Base-by-base conservation (phyloP, 495 filamentous ascomycete genomes). In the Emericellopsis terricola region DNA sequence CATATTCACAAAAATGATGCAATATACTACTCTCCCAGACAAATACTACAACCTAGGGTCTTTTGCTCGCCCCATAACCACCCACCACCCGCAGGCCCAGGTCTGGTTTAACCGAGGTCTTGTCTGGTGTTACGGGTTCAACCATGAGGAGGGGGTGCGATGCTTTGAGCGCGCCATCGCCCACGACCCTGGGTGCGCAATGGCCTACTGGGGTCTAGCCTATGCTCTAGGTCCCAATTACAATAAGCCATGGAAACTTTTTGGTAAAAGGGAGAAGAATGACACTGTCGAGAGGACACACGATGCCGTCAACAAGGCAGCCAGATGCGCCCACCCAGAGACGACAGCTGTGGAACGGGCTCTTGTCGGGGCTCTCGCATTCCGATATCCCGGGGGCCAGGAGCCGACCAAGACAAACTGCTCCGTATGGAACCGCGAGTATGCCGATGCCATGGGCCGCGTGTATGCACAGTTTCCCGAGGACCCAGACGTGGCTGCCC, bases 171-270 rank as follows among this genome's bases (percentile, higher is more conserved):
- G 62, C 3, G 69, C 69, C 11, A 65, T 71, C 28, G 41, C 53
- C 0, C 27, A 51, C 24, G 75, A 81, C 41, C 45, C 53, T 0
- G 37, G 43, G 3, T 77, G 69, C 40, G 62, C 65, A 4, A 69
- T 80, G 51, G 74, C 69, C 14, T 66, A 76, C 35, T 81, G 76
- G 76, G 76, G 76, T 0, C 48, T 76, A 2, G 72, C 77, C 0
- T 78, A 69, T 41, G 46, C 68, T 1, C 44, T 76, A 1, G 77
- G 77, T 0, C 74, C 77, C 2, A 79, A 81, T 38, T 81, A 80
- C 50, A 80, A 81, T 43, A 80, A 80, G 45, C 71, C 75, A 0
- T 81, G 76, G 77, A 55, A 68, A 3, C 48, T 65, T 17, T 80
- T 79, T 38, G 77, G 78, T 36, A 50, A 57, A 4, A 41, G 53